Evolutionary conservation across 768 basidiomycete genomes (phyloP), one percentile per base, ranked within the genome.

Genomic region (Lactifluus pinguis): DNA sequence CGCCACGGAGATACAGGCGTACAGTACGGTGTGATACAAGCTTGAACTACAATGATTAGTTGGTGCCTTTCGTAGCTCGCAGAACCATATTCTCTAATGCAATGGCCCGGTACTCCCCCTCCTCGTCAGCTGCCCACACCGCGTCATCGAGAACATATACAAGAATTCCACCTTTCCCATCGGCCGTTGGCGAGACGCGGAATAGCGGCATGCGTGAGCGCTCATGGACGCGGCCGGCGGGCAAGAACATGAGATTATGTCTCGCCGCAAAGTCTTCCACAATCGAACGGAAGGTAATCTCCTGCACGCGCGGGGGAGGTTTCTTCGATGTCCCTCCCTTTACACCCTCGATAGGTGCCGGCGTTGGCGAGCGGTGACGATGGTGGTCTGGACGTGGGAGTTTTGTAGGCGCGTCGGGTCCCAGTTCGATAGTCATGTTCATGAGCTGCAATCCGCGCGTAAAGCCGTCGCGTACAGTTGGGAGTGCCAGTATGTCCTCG

Each of bases 131-230:
- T 3, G 88, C 87, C 88, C 95, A 98, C 14, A 98, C 91, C 0
- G 94, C 95, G 74, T 97, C 94, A 67, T 97, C 94, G 65, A 84
- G 76, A 47, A 98, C 81, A 74, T 95, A 99, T 25, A 97, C 86
- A 66, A 92, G 76, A 47, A 98, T 69, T 0, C 95, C 95, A 9
- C 91, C 89, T 68, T 85, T 87, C 11, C 92, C 94, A 71, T 92
- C 91, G 14, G 82, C 83, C 21, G 79, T 84, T 55, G 76, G 76
- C 58, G 91, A 89, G 13, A 98, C 85, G 53, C 87, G 83, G 77
- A 86, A 98, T 53, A 98, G 72, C 7, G 92, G 92, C 85, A 95
- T 89, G 57, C 95, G 83, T 17, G 93, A 92, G 49, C 75, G 78
- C 67, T 87, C 87, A 68, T 98, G 92, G 14, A 84, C 87, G 52